Evolutionary conservation across 1,284 basidiomycete species (phyloP).

Genomic region (Heliocybe sulcata): DNA sequence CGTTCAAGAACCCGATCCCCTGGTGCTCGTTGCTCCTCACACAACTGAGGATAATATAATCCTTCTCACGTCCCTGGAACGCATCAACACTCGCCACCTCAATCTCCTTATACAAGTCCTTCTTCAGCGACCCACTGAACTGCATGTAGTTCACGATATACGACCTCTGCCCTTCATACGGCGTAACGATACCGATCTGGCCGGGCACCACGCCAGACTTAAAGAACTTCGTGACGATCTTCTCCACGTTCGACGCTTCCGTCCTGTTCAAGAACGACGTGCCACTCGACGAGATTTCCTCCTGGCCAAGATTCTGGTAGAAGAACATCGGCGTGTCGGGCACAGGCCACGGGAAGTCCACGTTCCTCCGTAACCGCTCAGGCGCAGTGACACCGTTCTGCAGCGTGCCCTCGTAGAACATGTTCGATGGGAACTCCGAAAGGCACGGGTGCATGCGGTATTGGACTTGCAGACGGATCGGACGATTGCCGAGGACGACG

Average conservation of each 20-base stretch:
- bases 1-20: conserved; percentile 98
- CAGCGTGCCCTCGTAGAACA: conserved; percentile 99
- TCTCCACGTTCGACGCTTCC: conserved; percentile 98
- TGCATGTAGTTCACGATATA: conserved; percentile 99
- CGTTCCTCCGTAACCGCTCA: conserved; percentile 92
- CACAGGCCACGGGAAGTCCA: conserved; percentile 98
- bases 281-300: conserved; percentile 97
- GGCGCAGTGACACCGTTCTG: conserved; percentile 99
- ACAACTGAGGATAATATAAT: conserved; percentile 98
- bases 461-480: conserved; percentile 97
- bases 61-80: conserved; percentile 99
- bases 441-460: conserved; percentile 99
- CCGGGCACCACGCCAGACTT: conserved; percentile 93
- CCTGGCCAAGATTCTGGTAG: conserved; percentile 98
- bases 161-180: conserved; percentile 98
- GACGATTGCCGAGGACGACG: conserved; percentile 91
- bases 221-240: conserved; percentile 99
- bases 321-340: conserved; percentile 99
- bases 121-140: conserved; percentile 96
- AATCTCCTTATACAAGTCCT: conserved; percentile 98
- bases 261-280: conserved; percentile 99
- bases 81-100: conserved; percentile 99
- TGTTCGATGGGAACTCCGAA: conserved; percentile 98
- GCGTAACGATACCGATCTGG: conserved; percentile 98
- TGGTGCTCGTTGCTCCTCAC: conserved; percentile 99